These are phyloP conservation scores for Gilbertella persicaria DNA, from an alignment of 371 early-diverging fungal species.

Conservation along the genomic window DNA sequence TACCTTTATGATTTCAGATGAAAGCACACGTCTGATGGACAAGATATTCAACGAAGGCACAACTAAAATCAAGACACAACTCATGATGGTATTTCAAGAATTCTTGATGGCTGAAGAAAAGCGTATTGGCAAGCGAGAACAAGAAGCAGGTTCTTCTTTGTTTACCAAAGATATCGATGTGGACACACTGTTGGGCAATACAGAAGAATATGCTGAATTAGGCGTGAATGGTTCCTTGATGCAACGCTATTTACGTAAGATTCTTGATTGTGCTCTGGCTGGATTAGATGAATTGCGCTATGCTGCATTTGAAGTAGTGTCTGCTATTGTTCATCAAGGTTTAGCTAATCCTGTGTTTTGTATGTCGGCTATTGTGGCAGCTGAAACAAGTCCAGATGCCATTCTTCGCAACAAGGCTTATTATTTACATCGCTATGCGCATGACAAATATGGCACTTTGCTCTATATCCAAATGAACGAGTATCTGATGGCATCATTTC, in stretches of 20 bases:
- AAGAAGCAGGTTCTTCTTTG: constrained; percentile 7
- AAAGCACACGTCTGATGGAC: constrained; percentile 68
- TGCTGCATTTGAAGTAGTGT: constrained; percentile 78
- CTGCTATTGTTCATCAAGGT: constrained; percentile 79
- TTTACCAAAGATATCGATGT: constrained; percentile 61
- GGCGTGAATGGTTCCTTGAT: constrained; percentile 82
- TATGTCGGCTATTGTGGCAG: constrained; percentile 83
- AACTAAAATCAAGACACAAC: constrained; percentile 57
- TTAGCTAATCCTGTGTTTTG: constrained; percentile 86
- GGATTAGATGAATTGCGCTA: constrained; percentile 48
- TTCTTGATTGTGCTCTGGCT: constrained; percentile 70
- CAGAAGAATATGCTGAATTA: constrained; percentile 78
- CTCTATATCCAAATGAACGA: constrained; percentile 79
- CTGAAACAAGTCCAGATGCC: constrained; percentile 72
- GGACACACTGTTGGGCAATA: constrained; percentile 75
- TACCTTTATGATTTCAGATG: constrained; percentile 60
- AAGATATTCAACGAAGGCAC: constrained; percentile 56
- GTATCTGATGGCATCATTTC: constrained; percentile 70
- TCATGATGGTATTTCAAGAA: constrained; percentile 71
- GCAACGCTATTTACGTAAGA: constrained; percentile 76
- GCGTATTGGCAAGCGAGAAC: constrained; percentile 43
- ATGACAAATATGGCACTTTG: constrained; percentile 81
- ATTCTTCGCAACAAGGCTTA: constrained; percentile 69
- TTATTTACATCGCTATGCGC: constrained; percentile 70
- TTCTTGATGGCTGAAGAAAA: constrained; percentile 69